Evolutionary conservation across 2,329 filamentous ascomycete species (phyloP).

Genomic region (Pseudogymnoascus sp.): DNA sequence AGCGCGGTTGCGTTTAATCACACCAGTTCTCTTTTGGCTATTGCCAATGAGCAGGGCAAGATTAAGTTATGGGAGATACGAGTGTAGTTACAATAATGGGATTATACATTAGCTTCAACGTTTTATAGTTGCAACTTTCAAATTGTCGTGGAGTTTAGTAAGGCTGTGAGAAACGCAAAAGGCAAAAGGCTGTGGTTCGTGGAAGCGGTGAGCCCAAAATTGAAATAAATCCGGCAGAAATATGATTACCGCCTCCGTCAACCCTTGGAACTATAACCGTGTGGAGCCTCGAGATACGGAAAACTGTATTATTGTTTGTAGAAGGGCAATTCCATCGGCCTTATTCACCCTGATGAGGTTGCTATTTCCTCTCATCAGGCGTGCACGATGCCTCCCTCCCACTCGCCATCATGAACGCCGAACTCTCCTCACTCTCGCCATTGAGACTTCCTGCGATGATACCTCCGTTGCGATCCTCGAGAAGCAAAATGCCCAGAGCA

Average conservation of each 20-base stretch:
- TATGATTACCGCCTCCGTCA: background rate
- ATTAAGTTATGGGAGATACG: conserved; percentile 82
- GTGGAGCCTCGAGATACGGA: background rate
- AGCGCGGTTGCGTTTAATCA: conserved; percentile 63
- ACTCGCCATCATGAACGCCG: conserved; percentile 21
- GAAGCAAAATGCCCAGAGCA: conserved; percentile 34
- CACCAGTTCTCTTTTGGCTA: conserved; percentile 63
- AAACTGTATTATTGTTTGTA: background rate
- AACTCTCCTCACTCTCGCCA: conserved; percentile 54
- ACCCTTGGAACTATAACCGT: background rate
- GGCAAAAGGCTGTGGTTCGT: background rate
- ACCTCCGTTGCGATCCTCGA: conserved; percentile 80
- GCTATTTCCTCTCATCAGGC: conserved; percentile 22
- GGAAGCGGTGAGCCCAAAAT: background rate
- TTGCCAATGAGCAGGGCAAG: conserved; percentile 83
- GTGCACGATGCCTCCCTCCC: conserved; percentile 9
- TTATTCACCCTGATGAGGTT: conserved; percentile 25
- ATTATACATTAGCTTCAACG: background rate
- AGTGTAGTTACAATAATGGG: background rate
- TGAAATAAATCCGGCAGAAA: background rate
- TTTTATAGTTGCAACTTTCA: background rate
- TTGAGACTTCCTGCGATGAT: conserved; percentile 87
- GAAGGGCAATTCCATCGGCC: background rate
- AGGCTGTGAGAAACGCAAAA: background rate
- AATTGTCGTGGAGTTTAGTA: background rate